phyloP scores from a whole-genome alignment of 257 asterid genomes.

The Capsicum pubescens region DNA sequence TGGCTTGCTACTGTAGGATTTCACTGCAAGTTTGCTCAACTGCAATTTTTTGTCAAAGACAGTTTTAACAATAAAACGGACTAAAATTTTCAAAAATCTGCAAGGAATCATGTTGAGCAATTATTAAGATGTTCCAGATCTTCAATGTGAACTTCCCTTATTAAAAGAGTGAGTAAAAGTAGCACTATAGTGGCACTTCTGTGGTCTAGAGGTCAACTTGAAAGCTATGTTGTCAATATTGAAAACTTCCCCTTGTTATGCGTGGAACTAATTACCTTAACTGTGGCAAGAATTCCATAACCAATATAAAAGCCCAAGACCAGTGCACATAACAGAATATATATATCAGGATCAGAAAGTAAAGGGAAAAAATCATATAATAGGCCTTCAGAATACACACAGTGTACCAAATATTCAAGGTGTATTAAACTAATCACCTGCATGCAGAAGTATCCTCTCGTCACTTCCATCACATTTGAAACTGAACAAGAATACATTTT shows the following conservation, averaged over 20 bases:
- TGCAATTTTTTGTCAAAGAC: constrained; percentile 40
- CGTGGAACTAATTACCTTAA: neutral
- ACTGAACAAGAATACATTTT: constrained; percentile 80
- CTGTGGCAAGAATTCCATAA: too few species aligned
- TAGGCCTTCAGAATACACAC: neutral
- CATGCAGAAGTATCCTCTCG: constrained; percentile 82
- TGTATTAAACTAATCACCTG: constrained; percentile 54
- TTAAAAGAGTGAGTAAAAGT: too few species aligned
- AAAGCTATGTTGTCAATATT: neutral
- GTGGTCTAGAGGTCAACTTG: neutral
- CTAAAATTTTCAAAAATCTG: neutral
- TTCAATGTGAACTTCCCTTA: too few species aligned
- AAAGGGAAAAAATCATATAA: neutral
- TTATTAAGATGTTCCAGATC: neutral
- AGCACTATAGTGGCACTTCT: neutral
- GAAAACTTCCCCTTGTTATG: neutral
- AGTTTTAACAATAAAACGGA: neutral
- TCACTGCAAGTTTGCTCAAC: constrained; percentile 77
- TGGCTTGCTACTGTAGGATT: constrained; percentile 65
- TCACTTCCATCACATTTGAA: constrained; percentile 44
- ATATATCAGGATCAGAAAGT: neutral
- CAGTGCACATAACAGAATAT: neutral
- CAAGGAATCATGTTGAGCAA: constrained; percentile 4
- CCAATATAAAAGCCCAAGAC: too few species aligned
- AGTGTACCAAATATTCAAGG: neutral